Evolutionary conservation across 1,284 basidiomycete genomes (phyloP), one percentile per base, ranked within the genome.

Genomic region (Ceratobasidium sp.): DNA sequence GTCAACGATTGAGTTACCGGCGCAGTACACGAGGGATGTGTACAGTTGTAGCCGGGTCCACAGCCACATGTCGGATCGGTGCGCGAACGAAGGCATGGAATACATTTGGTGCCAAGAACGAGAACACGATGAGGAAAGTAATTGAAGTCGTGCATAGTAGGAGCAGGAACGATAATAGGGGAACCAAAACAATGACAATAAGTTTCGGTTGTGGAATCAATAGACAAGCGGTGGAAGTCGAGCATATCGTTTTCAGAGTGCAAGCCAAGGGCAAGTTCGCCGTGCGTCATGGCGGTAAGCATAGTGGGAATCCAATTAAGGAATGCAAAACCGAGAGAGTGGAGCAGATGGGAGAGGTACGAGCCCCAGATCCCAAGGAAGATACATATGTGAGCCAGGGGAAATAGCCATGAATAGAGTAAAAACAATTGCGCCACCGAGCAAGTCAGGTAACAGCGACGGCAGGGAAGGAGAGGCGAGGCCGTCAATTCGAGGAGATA

Each of bases 121-220:
- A 42, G 54, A 17, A 56, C 68, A 13, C 28, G 68, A 20, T 70
- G 50, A 17, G 68, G 68, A 42, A 70, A 57, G 20, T 70, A 70
- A 33, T 70, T 50, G 20, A 70, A 26, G 17, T 70, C 68, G 68
- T 57, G 68, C 68, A 70, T 70, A 2, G n/a, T 2, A 15, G 52
- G 68, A 3, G 68, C 50, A 23, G 68, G 68, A 7, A 23, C 26
- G 23, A 56, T 70, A 23, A 20, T n/a, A 42, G 52, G 68, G 33
- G 69, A 71, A n/a, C 59, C 54, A 40, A 44, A 17, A 54, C 38
- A 38, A 71, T 71, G 59, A 26, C 33, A 38, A 59, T 71, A 44
- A 40, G 28, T 61, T 42, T 13, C 5, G 3, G 4, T 4, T 1
- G 33, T n/a, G 33, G 33, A 33, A 20, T 54, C 48, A 28, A 28